Conservation (phyloP, 495 filamentous ascomycete genomes). For the Xylaria venustula region DNA sequence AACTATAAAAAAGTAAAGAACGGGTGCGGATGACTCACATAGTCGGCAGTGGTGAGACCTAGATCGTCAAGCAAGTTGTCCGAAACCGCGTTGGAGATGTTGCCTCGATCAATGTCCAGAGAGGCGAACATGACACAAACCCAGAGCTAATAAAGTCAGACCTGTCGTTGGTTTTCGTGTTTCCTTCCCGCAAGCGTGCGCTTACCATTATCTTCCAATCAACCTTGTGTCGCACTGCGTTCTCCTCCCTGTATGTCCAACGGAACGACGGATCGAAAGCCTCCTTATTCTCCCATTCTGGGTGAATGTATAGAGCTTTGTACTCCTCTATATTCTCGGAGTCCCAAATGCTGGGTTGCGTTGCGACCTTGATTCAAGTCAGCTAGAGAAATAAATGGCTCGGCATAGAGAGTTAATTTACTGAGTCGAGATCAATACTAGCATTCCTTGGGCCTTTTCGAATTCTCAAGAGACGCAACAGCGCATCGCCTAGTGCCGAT, state of each 20-base stretch:
- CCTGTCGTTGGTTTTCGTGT: neutral
- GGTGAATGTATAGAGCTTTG: constrained; percentile 29
- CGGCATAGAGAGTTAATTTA: constrained; percentile 4
- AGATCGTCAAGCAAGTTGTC: constrained; percentile 38
- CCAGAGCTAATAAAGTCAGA: constrained; percentile 19
- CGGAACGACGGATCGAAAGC: constrained; percentile 26
- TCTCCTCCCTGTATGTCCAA: constrained; percentile 28
- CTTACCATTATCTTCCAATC: constrained; percentile 32
- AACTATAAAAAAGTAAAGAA: neutral
- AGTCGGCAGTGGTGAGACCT: constrained; percentile 21
- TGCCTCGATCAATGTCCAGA: constrained; percentile 20
- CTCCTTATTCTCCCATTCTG: constrained; percentile 27
- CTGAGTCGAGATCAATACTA: constrained; percentile 24
- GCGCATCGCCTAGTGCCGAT: constrained; percentile 19
- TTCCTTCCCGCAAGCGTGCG: neutral
- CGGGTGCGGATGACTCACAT: constrained; percentile 14
- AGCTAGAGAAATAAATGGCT: neutral
- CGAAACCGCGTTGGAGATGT: constrained; percentile 30
- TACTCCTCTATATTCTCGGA: constrained; percentile 28
- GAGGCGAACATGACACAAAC: constrained; percentile 26
- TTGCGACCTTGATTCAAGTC: constrained; percentile 21
- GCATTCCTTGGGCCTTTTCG: constrained; percentile 23
- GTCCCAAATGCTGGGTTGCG: constrained; percentile 31
- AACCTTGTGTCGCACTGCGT: constrained; percentile 24
- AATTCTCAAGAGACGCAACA: constrained; percentile 25